These are phyloP conservation scores for Amniculicola lignicola DNA, from an alignment of 495 filamentous ascomycete species.

Conservation along the genomic window DNA sequence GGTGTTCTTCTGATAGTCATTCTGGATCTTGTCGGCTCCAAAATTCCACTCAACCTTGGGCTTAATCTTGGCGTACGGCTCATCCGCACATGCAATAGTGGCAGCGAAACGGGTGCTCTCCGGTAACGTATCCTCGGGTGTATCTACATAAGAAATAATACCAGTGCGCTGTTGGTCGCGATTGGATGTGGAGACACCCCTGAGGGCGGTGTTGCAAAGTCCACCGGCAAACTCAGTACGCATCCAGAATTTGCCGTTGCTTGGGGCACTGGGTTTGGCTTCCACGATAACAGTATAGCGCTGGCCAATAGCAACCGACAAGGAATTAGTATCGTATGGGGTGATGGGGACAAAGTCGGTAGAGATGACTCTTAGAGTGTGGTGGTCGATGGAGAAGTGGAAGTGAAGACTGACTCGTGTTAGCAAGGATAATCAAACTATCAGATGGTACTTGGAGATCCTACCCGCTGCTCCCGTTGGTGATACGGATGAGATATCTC, in stretches of 20 bases:
- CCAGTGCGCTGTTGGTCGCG: conserved; percentile 4
- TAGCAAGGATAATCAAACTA: too few species aligned
- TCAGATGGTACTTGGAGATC: too few species aligned
- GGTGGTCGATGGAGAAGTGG: conserved; percentile 27
- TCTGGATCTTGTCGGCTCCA: conserved; percentile 10
- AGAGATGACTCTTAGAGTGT: conserved; percentile 22
- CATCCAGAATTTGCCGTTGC: conserved; percentile 42
- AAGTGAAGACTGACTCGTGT: conserved; percentile 19
- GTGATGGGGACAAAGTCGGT: conserved; percentile 30
- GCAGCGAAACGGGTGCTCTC: conserved; percentile 1
- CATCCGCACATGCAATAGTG: conserved; percentile 21
- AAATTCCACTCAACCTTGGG: conserved; percentile 32
- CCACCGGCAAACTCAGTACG: conserved; percentile 33
- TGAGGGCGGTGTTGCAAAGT: conserved; percentile 1
- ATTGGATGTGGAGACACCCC: background rate
- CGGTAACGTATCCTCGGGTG: conserved; percentile 9
- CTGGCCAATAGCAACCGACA: conserved; percentile 34
- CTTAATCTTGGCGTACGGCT: conserved; percentile 5
- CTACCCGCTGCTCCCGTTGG: conserved; percentile 35
- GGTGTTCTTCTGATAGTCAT: conserved; percentile 17
- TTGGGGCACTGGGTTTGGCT: conserved; percentile 32
- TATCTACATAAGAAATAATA: conserved; percentile 25
- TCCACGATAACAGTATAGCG: conserved; percentile 42
- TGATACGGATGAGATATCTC: conserved; percentile 40
- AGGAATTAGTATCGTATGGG: conserved; percentile 18